These are phyloP conservation scores for Creolimax fragrantissima DNA, from an alignment of 78 protist genomes.

Conservation along the genomic window DNA sequence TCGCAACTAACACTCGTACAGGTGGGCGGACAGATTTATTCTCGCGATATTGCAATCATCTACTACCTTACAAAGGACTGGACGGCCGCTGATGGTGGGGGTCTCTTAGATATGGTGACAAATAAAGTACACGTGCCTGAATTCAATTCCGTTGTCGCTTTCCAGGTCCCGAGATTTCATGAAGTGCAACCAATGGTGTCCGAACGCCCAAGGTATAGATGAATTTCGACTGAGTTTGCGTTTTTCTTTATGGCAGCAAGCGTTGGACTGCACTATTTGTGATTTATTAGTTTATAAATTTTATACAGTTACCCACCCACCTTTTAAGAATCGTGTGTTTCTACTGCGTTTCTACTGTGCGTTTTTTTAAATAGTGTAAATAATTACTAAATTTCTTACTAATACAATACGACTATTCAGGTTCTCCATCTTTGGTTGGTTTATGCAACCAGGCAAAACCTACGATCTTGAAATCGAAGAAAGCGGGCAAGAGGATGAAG, in stretches of 20 bases:
- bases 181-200: neutral
- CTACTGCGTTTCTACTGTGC: too few relatives aligned
- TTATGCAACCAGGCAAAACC: neutral
- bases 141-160: neutral
- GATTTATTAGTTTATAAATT: too few relatives aligned
- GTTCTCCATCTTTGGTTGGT: neutral
- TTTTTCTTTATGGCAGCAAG: neutral
- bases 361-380: too few relatives aligned
- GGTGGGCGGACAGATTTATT: neutral
- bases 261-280: too few relatives aligned
- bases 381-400: too few relatives aligned
- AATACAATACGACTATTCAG: too few relatives aligned
- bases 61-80: conserved; percentile 5
- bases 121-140: neutral
- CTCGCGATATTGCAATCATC: neutral
- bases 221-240: neutral
- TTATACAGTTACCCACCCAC: too few relatives aligned
- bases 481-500: too few relatives aligned
- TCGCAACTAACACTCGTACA: neutral
- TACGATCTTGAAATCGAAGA: neutral
- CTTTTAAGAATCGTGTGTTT: too few relatives aligned
- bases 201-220: neutral
- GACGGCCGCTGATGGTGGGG: neutral
- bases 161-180: neutral
- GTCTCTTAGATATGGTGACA: neutral